Evolutionary conservation across 768 basidiomycete genomes (phyloP), one percentile per base, ranked within the genome.

Genomic region (Pulveroboletus sp.): DNA sequence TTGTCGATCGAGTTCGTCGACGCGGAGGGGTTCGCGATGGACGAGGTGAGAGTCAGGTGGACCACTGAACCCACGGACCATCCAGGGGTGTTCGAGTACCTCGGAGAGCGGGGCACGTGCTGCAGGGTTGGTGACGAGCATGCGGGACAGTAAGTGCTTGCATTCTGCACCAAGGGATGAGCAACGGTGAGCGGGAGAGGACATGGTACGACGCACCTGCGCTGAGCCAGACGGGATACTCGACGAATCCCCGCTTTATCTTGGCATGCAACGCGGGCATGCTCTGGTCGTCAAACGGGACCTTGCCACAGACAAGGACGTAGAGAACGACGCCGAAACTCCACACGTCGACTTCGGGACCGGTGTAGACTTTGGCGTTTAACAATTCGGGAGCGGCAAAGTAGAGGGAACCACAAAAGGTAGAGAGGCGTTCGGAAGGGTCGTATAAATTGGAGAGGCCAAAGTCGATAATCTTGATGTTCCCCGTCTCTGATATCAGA

Each of bases 401-500:
- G 70, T 99, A 99, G 23, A 99, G 75, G 1, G 92, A 97, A 19
- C 97, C 95, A 61, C 97, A 99, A 66, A 99, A 99, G 0, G 97
- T 99, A 20, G 89, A 81, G 2, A 99, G 81, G 64, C 94, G 90
- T 41, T 70, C 61, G 9, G 71, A 61, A 2, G 97, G 95, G 59
- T 95, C 83, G 66, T 85, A 98, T 12, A 99, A 78, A 71, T 98
- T 99, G 3, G 95, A 97, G 8, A 99, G 78, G 40, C 97, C 97
- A 69, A 98, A 99, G 70, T 99, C 95, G 67, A 98, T 99, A 53
- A 98, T 97, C 78, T 98, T 99, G 77, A 98, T 98, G 72, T 97
- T 98, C 11, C 97, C 97, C 0, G 90, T 90, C 56, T 97, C 93
- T 2, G 93, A 97, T 57, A 99, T 98, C 64, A 99, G 87, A 61